Percentiles rank a stretch among this genome's conserved stretches.
phyloP scores from a whole-genome alignment of 164 flowering plant genomes.

The Litsea cubeba region DNA sequence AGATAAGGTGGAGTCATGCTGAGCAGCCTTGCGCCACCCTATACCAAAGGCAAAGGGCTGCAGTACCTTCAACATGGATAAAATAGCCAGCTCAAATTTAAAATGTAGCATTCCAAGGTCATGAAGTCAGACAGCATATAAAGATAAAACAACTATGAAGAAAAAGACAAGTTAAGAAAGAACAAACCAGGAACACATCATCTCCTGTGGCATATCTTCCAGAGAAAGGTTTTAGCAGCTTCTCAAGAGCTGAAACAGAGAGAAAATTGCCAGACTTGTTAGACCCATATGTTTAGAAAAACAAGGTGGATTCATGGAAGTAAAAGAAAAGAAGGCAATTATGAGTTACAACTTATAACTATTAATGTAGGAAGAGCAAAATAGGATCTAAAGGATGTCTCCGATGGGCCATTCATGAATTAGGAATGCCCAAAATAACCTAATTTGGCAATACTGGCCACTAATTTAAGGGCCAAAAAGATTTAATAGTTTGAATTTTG shows the following conservation, averaged over 20 bases:
- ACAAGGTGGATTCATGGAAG: neutral
- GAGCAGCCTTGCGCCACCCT: neutral
- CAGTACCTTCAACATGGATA: neutral
- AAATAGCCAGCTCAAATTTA: neutral
- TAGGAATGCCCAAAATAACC: neutral
- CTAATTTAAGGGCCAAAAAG: no score
- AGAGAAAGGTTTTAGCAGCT: conserved; percentile 43
- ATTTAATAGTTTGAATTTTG: no score
- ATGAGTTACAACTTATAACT: neutral
- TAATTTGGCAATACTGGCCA: no score
- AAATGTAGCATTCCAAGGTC: neutral
- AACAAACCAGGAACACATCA: conserved; percentile 58
- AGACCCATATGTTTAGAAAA: neutral
- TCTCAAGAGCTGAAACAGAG: conserved; percentile 66
- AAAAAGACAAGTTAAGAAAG: neutral
- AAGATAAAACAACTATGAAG: neutral
- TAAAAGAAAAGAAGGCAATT: neutral
- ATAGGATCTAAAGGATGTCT: neutral
- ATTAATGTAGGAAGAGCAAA: neutral
- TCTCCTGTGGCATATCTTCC: conserved; percentile 86
- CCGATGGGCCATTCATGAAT: neutral
- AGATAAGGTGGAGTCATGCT: no score
- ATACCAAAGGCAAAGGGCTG: neutral
- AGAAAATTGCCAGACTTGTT: neutral
- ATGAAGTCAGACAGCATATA: neutral